These are phyloP conservation scores for Ricinus communis DNA, from an alignment of 345 rosid species.

Conservation along the genomic window DNA sequence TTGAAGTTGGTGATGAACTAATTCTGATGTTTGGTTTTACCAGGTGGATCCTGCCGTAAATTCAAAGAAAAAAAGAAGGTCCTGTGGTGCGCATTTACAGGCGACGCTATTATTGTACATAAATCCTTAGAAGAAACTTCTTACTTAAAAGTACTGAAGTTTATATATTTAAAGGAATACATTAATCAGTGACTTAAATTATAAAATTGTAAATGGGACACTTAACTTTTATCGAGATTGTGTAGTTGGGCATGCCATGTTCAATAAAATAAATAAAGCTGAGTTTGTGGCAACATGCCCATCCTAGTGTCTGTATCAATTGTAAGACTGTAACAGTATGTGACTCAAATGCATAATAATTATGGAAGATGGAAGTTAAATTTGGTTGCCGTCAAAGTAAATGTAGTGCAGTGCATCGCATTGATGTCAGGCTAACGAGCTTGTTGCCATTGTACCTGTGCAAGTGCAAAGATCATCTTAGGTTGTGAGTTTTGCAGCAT, in stretches of 20 bases:
- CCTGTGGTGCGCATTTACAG: not conserved
- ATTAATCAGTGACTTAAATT: not conserved
- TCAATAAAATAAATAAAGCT: not conserved
- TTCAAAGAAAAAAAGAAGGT: not conserved
- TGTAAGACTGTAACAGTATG: not conserved
- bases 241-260: not conserved
- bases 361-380: no score
- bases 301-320: not conserved
- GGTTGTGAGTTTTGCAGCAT: no score
- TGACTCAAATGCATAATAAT: no score
- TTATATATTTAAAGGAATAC: not conserved
- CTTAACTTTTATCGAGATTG: not conserved
- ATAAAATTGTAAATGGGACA: not conserved
- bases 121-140: not conserved
- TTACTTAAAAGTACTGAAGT: not conserved
- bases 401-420: no score
- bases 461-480: no score
- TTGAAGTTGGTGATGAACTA: not conserved
- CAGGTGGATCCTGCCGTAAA: not conserved
- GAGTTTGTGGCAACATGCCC: not conserved
- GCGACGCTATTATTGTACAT: conserved; percentile 7
- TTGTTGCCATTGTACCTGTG: not conserved
- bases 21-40: conserved; percentile 3
- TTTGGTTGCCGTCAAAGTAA: no score
- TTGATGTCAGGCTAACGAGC: no score